phyloP scores from a whole-genome alignment of 306 rosid species.

The Castanea mollissima region DNA sequence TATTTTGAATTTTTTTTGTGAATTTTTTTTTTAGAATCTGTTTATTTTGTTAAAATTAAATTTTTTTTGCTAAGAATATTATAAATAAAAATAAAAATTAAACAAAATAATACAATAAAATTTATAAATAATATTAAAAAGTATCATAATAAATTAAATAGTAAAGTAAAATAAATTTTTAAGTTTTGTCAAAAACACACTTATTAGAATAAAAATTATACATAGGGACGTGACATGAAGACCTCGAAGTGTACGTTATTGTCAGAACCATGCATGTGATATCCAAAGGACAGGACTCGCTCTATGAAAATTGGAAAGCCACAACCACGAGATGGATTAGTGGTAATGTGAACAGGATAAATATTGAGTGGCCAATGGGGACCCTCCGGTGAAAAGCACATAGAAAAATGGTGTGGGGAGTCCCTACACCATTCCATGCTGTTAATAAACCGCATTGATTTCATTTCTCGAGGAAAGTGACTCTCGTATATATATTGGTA shows the following conservation, averaged over 20 bases:
- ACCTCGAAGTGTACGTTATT: neutral
- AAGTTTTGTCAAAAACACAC: no score
- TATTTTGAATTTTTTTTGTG: no score
- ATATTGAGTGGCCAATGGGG: conserved; percentile 9
- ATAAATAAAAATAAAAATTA: no score
- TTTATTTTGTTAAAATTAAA: no score
- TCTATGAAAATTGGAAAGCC: neutral
- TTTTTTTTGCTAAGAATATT: no score
- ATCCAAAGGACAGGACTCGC: neutral
- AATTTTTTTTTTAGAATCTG: fast-evolving
- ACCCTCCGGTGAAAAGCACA: neutral
- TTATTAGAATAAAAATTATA: no score
- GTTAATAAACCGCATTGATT: neutral
- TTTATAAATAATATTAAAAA: no score
- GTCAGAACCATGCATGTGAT: neutral
- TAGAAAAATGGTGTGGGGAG: neutral
- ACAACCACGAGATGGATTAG: conserved; percentile 14
- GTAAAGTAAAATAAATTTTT: no score
- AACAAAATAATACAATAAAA: no score
- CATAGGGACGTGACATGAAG: no score
- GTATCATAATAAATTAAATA: no score
- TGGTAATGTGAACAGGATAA: neutral
- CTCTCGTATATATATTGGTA: no score
- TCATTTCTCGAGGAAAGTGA: neutral
- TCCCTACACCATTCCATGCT: neutral